Evolutionary conservation across 148 eudicot species (phyloP).

Genomic region (Heliosperma pusillum): DNA sequence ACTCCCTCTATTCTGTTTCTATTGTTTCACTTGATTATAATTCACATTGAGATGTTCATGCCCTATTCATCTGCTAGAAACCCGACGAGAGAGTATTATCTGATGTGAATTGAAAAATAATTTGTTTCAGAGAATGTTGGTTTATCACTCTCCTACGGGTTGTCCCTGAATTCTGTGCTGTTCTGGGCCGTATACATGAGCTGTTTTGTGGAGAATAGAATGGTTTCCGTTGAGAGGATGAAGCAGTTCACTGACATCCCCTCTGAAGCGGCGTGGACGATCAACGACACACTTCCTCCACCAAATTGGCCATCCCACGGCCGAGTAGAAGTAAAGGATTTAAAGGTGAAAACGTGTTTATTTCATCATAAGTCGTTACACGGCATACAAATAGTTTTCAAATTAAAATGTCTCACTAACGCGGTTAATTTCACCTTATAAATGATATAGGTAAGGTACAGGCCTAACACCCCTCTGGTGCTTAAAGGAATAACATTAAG

Average conservation of each 20-base stretch:
- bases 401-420: too few species aligned
- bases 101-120: too few species aligned
- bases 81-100: too few species aligned
- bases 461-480: conserved; percentile 66
- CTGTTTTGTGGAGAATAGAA: conserved; percentile 68
- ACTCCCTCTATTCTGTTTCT: neutral
- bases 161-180: conserved; percentile 65
- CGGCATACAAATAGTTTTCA: too few species aligned
- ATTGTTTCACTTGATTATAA: too few species aligned
- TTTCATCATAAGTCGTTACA: too few species aligned
- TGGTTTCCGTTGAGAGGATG: conserved; percentile 95
- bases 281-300: conserved; percentile 58
- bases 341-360: conserved; percentile 43
- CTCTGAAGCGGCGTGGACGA: conserved; percentile 81
- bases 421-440: too few species aligned
- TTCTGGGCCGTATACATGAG: conserved; percentile 47
- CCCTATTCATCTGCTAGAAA: too few species aligned
- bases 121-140: conserved; percentile 68
- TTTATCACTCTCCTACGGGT: conserved; percentile 76
- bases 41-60: too few species aligned
- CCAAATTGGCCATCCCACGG: conserved; percentile 76
- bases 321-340: conserved; percentile 55
- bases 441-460: conserved; percentile 60
- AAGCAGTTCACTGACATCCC: conserved; percentile 72
- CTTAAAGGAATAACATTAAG: conserved; percentile 63